Base-by-base conservation (phyloP, 352 stramenopile species). In the Achlya hypogyna region DNA sequence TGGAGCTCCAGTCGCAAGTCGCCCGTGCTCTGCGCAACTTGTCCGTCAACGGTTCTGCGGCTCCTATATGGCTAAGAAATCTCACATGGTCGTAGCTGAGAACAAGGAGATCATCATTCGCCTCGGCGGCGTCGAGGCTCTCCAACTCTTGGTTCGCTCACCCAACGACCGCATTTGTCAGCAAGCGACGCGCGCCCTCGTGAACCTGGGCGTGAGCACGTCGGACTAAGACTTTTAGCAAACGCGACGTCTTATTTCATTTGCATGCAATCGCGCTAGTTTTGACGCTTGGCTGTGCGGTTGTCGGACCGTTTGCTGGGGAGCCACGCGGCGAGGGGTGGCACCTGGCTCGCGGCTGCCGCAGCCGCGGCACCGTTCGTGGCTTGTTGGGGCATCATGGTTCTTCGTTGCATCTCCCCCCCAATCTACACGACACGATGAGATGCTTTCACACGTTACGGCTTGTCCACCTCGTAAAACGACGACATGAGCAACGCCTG, bases 11-110 rank as follows among this genome's bases (percentile, higher is more conserved):
- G 69, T 91, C 84, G 35, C 84, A 96, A 74, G 81, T 91, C 31
- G 89, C 87, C 10, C 87, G 92, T 22, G 90, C 92, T n/a, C 77
- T 98, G 42, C 81, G 93, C 49, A 98, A 98, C 63, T 78, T 98
- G 27, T 97, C 87, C 18, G 89, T 98, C 38, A 96, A 97, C 63
- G 78, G 86, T 94, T 83, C n/a, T n/a, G n/a, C n/a, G n/a, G n/a
- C n/a, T n/a, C n/a, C n/a, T n/a, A n/a, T 69, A 18, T 22, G 29
- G 53, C 6, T 73, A 40, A 18, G 12, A 16, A 10, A 52, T 60
- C 29, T 65, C n/a, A n/a, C n/a, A n/a, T n/a, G n/a, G n/a, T n/a
- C n/a, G 22, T 54, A 94, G 86, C 82, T 12, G 81, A 91, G 63
- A 97, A 97, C 80, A 95, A 96, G 66, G 82, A 93, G 71, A 72